phyloP scores from a whole-genome alignment of 257 asterid species.

The Scutellaria minor region DNA sequence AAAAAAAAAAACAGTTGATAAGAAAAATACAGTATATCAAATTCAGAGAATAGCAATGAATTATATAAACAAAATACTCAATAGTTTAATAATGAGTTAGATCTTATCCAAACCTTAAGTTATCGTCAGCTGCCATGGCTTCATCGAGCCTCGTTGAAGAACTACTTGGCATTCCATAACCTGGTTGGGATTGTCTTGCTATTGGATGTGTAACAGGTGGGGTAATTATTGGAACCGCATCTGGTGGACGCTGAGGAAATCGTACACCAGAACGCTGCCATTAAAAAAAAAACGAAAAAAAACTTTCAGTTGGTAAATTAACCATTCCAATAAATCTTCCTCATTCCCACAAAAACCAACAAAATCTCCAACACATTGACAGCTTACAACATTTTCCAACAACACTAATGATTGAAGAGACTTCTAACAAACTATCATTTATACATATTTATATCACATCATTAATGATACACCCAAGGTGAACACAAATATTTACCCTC shows the following conservation, averaged over 20 bases:
- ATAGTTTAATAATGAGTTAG: background rate
- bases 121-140: conserved; percentile 80
- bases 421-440: background rate
- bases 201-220: conserved; percentile 66
- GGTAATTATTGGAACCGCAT: conserved; percentile 74
- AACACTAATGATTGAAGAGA: background rate
- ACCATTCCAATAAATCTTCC: background rate
- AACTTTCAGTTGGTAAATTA: background rate
- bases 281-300: background rate
- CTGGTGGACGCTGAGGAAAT: conserved; percentile 69
- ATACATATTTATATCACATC: background rate
- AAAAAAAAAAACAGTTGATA: background rate
- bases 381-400: background rate
- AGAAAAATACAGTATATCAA: background rate
- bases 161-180: conserved; percentile 93
- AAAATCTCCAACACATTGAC: background rate
- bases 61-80: background rate
- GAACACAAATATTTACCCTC: conserved; percentile 56
- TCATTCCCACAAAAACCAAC: background rate
- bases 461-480: background rate
- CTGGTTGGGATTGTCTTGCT: conserved; percentile 67
- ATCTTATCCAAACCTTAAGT: conserved; percentile 56
- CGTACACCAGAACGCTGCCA: conserved; percentile 79
- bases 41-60: background rate
- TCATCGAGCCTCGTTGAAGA: conserved; percentile 87